Evolutionary conservation across 2,329 filamentous ascomycete species (phyloP), one percentile per base, ranked within the genome.

Genomic region (Clarireedia homoeocarpa): DNA sequence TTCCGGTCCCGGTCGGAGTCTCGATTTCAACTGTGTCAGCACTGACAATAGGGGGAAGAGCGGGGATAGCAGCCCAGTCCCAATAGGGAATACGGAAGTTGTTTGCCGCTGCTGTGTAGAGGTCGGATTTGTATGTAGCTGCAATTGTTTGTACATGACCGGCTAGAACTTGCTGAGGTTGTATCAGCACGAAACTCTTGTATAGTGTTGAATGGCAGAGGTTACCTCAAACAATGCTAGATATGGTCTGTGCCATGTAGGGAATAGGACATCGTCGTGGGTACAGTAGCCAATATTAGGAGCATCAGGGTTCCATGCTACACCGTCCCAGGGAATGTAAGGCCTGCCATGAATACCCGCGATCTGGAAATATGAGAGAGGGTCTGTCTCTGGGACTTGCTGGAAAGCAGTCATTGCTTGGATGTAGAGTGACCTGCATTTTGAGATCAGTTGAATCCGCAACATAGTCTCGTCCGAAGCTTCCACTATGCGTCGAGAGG

Each of bases 161-260:
- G 39, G 76, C 75, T 10, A 83, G 70, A n/a, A 71, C 64, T 76
- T 83, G 80, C 30, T 34, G 30, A 10, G 30, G 12, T 12, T 34
- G 10, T 27, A 34, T 34, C 9, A 34, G 30, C 30, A 34, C 10
- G 30, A 34, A 12, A 34, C 10, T 4, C 12, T 34, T 12, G 4
- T 10, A 34, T 34, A 34, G 5, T 12, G 10, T 12, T 34, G 9
- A 34, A 34, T 14, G 2, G 3, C 12, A 12, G 30, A 34, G 1
- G 3, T 14, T 34, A 34, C 30, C 77, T 83, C 80, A 53, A 73
- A 81, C 7, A 82, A 70, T 3, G 74, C 69, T 34, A 81, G 62
- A 58, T 78, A 82, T 3, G 78, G 74, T 12, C 79, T 75, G 65
- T 83, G 80, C 80, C 78, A 82, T 15, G 53, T 62, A 14, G 59